Percentiles rank a stretch among this genome's conserved stretches.
Conservation (phyloP, 2,329 filamentous ascomycete species). For the Alternaria alternata region DNA sequence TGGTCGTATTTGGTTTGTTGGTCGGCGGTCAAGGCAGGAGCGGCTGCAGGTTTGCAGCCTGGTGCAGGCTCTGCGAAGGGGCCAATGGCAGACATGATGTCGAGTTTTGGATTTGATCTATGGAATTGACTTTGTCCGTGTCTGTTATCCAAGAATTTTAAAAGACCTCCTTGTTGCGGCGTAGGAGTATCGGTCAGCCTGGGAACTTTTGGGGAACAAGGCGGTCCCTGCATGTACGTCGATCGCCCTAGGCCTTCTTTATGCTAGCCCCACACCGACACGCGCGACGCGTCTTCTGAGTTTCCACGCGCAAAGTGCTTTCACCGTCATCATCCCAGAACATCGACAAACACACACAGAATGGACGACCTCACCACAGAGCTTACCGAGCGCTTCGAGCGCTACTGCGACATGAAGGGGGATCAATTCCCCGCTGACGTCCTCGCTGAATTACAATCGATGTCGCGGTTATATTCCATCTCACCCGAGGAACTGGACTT, state of each 20-base stretch:
- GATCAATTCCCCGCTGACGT: slow-evolving; percentile 76
- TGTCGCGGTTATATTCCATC: slow-evolving; percentile 83
- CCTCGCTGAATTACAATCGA: slow-evolving; percentile 81
- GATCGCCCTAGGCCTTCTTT: slow-evolving; percentile 24
- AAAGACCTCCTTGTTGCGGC: slow-evolving; percentile 1
- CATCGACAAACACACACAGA: slow-evolving; percentile 14
- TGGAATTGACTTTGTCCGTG: neutral
- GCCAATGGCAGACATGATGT: slow-evolving; percentile 41
- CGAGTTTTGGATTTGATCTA: neutral
- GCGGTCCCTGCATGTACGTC: slow-evolving; percentile 25
- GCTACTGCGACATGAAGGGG: slow-evolving; percentile 62
- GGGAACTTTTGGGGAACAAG: slow-evolving; percentile 23
- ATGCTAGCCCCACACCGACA: slow-evolving; percentile 26
- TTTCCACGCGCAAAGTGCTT: slow-evolving; percentile 21
- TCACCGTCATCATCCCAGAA: slow-evolving; percentile 9
- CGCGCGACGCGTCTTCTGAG: slow-evolving; percentile 42
- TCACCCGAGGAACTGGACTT: slow-evolving; percentile 88
- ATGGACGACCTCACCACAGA: slow-evolving; percentile 63
- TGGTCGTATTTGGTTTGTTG: slow-evolving; percentile 83
- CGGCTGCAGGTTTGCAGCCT: slow-evolving; percentile 64
- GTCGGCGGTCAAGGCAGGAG: slow-evolving; percentile 72
- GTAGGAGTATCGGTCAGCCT: slow-evolving; percentile 3
- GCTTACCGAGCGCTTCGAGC: slow-evolving; percentile 68
- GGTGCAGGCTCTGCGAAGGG: slow-evolving; percentile 52
- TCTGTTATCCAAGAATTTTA: neutral